A percentile compares a stretch with the other conserved stretches of the same genome.
phyloP scores from a whole-genome alignment of 2,329 filamentous ascomycete species.

The Ophiostoma himal-ulmi region DNA sequence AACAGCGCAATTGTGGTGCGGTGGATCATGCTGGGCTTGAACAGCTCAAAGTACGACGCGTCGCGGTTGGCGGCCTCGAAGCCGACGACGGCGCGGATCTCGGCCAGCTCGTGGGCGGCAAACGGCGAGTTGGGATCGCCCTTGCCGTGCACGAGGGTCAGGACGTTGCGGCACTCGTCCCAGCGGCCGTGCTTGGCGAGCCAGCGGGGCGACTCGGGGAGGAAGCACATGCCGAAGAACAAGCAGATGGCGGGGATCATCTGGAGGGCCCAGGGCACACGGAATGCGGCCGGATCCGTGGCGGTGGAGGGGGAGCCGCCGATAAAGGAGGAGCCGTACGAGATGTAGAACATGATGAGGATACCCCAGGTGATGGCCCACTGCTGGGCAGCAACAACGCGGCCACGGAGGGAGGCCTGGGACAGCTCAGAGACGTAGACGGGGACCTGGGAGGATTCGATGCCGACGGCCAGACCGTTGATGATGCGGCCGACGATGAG shows the following conservation, averaged over 20 bases:
- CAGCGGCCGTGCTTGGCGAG: constrained; percentile 44
- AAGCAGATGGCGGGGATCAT: constrained; percentile 41
- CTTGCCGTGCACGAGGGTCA: constrained; percentile 55
- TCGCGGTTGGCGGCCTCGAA: constrained; percentile 66
- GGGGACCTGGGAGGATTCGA: constrained; percentile 65
- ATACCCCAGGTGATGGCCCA: constrained; percentile 36
- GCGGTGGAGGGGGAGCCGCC: constrained; percentile 21
- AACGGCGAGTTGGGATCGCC: constrained; percentile 60
- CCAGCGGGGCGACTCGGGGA: constrained; percentile 49
- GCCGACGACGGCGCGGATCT: constrained; percentile 68
- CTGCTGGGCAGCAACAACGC: constrained; percentile 42
- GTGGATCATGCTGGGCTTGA: constrained; percentile 69
- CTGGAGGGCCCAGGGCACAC: constrained; percentile 46
- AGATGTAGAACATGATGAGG: constrained; percentile 43
- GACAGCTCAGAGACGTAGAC: constrained; percentile 64
- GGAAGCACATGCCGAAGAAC: constrained; percentile 38
- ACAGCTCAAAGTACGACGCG: constrained; percentile 64
- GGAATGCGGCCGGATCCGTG: constrained; percentile 42
- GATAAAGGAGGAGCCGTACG: constrained; percentile 43
- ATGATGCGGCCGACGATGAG: constrained; percentile 63
- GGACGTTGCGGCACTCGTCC: constrained; percentile 42
- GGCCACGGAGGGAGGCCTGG: constrained; percentile 42
- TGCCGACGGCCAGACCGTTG: constrained; percentile 66
- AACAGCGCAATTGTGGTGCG: constrained; percentile 66
- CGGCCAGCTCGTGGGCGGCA: constrained; percentile 61